Evolutionary conservation across 2,329 filamentous ascomycete species (phyloP).

Genomic region (Fusarium floridanum): DNA sequence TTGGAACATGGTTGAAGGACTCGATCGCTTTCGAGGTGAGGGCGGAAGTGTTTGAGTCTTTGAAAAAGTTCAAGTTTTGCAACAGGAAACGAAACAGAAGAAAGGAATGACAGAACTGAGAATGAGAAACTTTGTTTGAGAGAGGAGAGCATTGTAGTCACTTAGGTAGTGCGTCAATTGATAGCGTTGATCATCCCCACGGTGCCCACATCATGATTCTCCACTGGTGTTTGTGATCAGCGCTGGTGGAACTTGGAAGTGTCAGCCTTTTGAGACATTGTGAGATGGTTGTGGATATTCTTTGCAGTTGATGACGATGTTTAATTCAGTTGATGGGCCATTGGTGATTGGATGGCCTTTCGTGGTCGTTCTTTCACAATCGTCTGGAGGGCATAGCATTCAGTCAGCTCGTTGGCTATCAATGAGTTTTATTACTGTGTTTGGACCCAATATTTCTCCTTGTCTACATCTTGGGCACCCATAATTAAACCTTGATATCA

Average conservation of each 20-base stretch:
- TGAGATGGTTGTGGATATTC: background rate
- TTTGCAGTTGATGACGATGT: background rate
- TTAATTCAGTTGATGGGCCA: background rate
- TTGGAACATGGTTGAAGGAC: background rate
- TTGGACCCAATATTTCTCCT: background rate
- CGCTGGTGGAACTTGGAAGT: background rate
- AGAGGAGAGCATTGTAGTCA: background rate
- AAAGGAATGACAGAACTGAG: constrained; percentile 1
- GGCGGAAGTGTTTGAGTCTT: background rate
- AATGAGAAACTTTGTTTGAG: background rate
- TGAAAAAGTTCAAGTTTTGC: background rate
- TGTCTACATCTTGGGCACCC: background rate
- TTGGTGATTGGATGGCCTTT: background rate
- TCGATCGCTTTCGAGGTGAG: background rate
- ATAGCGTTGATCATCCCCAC: background rate
- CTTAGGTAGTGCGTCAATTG: background rate
- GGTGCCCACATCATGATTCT: background rate
- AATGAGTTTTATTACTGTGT: background rate
- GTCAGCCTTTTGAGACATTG: background rate
- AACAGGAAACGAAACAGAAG: background rate
- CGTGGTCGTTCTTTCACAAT: background rate
- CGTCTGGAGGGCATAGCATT: background rate
- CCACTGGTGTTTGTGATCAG: constrained; percentile 1
- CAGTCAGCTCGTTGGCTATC: background rate
- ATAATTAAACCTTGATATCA: background rate